Evolutionary conservation across 2,329 filamentous ascomycete genomes (phyloP).

Genomic region (Aspergillus calidoustus): DNA sequence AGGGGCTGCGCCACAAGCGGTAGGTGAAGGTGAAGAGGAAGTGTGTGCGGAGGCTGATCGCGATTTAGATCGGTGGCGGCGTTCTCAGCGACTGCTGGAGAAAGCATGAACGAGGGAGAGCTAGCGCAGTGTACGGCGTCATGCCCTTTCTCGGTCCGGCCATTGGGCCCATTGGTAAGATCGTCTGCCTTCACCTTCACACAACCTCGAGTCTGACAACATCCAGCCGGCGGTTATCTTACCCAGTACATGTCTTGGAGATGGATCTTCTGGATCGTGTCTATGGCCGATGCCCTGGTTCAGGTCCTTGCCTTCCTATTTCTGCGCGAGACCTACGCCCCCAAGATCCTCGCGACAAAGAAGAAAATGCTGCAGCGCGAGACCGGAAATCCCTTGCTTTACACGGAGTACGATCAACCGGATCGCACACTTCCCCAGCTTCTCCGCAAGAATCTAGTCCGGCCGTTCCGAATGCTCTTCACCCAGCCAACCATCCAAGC

Average conservation of each 20-base stretch:
- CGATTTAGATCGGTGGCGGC: constrained; percentile 47
- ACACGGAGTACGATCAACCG: constrained; percentile 39
- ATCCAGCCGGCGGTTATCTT: constrained; percentile 63
- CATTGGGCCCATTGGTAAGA: constrained; percentile 60
- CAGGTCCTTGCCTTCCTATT: constrained; percentile 65
- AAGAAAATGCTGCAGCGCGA: constrained; percentile 52
- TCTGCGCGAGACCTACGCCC: constrained; percentile 68
- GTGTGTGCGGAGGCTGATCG: constrained; percentile 4
- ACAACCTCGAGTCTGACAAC: neutral
- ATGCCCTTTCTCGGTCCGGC: constrained; percentile 68
- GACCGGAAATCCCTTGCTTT: constrained; percentile 39
- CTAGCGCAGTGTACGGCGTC: constrained; percentile 65
- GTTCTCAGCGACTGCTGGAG: constrained; percentile 58
- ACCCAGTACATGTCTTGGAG: constrained; percentile 68
- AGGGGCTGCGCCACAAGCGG: constrained; percentile 49
- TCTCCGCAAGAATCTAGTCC: constrained; percentile 46
- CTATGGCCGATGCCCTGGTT: constrained; percentile 64
- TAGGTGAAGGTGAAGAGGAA: neutral
- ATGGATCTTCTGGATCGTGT: constrained; percentile 72
- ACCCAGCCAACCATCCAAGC: constrained; percentile 66
- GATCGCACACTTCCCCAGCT: constrained; percentile 4
- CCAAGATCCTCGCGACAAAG: constrained; percentile 62
- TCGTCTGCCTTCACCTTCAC: neutral
- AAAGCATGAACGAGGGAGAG: constrained; percentile 65
- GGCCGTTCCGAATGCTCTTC: constrained; percentile 60